phyloP scores from a whole-genome alignment of 371 early-diverging fungal species.

The Mucor saturninus region DNA sequence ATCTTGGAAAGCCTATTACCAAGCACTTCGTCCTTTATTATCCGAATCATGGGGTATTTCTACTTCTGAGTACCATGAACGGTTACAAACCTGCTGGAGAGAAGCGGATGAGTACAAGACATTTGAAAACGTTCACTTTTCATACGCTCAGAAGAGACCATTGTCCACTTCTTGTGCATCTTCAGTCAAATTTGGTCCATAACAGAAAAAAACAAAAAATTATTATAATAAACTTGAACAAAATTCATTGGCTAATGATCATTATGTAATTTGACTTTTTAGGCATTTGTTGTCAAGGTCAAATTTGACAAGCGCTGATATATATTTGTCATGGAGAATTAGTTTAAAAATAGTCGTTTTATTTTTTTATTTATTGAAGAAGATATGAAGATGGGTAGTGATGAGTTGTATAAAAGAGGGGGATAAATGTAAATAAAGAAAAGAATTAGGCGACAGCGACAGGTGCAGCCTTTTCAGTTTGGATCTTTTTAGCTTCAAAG shows the following conservation, averaged over 20 bases:
- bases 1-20: constrained; percentile 51
- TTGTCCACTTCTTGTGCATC: constrained; percentile 5
- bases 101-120: constrained; percentile 55
- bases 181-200: constrained; percentile 1
- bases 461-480: constrained; percentile 15
- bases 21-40: constrained; percentile 43
- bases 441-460: constrained; percentile 3
- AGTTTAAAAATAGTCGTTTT: not conserved
- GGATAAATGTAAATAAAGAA: not conserved
- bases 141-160: constrained; percentile 49
- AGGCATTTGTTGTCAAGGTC: no score
- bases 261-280: no score
- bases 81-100: constrained; percentile 39
- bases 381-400: not conserved
- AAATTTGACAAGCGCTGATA: not conserved
- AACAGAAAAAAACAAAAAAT: not conserved
- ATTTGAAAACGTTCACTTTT: constrained; percentile 59
- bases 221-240: not conserved
- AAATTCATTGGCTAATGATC: not conserved
- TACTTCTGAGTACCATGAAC: constrained; percentile 34
- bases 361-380: constrained; percentile 7
- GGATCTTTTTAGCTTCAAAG: constrained; percentile 62
- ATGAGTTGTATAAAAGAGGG: not conserved
- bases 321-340: no score
- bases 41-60: constrained; percentile 33